phyloP scores from a whole-genome alignment of 2,329 filamentous ascomycete genomes.

The Macroventuria anomochaeta region DNA sequence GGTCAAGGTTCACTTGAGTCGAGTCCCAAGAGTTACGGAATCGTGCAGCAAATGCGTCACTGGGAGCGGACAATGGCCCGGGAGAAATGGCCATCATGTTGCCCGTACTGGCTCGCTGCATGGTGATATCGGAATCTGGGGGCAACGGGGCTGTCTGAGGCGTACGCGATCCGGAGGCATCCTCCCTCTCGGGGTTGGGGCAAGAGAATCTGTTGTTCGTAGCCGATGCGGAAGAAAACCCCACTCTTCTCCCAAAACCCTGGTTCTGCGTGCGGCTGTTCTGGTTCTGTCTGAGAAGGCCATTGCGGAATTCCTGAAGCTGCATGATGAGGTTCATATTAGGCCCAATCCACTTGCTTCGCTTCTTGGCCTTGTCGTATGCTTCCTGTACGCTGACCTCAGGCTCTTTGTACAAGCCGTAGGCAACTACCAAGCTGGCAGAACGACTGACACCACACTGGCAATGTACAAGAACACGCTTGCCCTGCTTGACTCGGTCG shows the following conservation, averaged over 20 bases:
- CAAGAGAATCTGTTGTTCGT: slow-evolving; percentile 38
- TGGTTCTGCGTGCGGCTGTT: slow-evolving; percentile 39
- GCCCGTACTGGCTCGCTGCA: slow-evolving; percentile 53
- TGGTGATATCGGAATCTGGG: slow-evolving; percentile 56
- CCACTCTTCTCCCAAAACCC: slow-evolving; percentile 42
- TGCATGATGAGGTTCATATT: slow-evolving; percentile 95
- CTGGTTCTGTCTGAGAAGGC: slow-evolving; percentile 49
- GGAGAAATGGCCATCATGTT: slow-evolving; percentile 53
- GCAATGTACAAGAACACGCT: slow-evolving; percentile 82
- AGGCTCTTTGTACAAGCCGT: slow-evolving; percentile 80
- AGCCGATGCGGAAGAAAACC: slow-evolving; percentile 35
- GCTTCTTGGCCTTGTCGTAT: slow-evolving; percentile 79
- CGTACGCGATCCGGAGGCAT: slow-evolving; percentile 41
- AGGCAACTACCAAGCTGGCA: slow-evolving; percentile 84
- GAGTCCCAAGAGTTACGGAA: slow-evolving; percentile 52
- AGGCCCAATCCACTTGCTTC: slow-evolving; percentile 86
- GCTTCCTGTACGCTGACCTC: slow-evolving; percentile 80
- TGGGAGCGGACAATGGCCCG: slow-evolving; percentile 50
- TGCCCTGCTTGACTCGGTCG: slow-evolving; percentile 71
- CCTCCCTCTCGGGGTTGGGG: slow-evolving; percentile 40
- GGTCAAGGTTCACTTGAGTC: slow-evolving; percentile 44
- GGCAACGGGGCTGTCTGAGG: slow-evolving; percentile 49
- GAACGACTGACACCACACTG: slow-evolving; percentile 87
- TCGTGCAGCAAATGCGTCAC: slow-evolving; percentile 44
- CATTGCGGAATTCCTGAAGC: slow-evolving; percentile 74